Base-by-base conservation (phyloP, 345 rosid species). In the Gossypium herbaceum region DNA sequence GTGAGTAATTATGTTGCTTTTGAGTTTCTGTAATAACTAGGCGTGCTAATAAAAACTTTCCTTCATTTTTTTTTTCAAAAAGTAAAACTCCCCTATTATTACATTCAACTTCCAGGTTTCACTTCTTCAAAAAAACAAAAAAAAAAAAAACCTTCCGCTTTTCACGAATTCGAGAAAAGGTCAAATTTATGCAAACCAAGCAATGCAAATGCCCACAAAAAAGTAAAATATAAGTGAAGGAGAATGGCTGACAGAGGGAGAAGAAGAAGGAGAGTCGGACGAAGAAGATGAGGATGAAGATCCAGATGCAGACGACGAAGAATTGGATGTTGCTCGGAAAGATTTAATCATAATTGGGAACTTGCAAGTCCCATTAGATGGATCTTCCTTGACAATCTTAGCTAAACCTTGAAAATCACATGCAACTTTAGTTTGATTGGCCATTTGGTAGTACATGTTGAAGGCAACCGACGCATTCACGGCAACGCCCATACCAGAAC, bases 361-460 rank as follows among this genome's bases (percentile, higher is more conserved):
- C 60, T 85, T 75, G 73, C 93, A 95, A 55, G 3, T 19, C 19
- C 84, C 84, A 0, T 41, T 54, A 0, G 91, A 86, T 1, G 86
- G 83, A 76, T 93, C 82, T 44, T 20, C 54, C 12, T 55, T 81
- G 29, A 82, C 81, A 15, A 93, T 52, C 73, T 72, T 70, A 0
- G 84, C 98, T 61, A 84, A 34, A 1, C 97, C 94, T 9, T 81
- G 76, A 79, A 94, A 94, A 65, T 87, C 79, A 67, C 99, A 95
- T 0, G 93, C 85, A 20, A 70, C 73, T 3, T 80, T 85, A 2
- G 81, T 80, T 74, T 93, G 99, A 70, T 82, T 76, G 2, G 83
- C 77, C 39, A 85, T 76, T 52, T 95, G 99, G 65, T 52, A 93
- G 65, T 79, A 87, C 92, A 84, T 86, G 75, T 93, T 95, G 63